A percentile compares a stretch with the other conserved stretches of the same genome.
Evolutionary conservation across 2,329 filamentous ascomycete species (phyloP).

Genomic region (Sporothrix inflata): DNA sequence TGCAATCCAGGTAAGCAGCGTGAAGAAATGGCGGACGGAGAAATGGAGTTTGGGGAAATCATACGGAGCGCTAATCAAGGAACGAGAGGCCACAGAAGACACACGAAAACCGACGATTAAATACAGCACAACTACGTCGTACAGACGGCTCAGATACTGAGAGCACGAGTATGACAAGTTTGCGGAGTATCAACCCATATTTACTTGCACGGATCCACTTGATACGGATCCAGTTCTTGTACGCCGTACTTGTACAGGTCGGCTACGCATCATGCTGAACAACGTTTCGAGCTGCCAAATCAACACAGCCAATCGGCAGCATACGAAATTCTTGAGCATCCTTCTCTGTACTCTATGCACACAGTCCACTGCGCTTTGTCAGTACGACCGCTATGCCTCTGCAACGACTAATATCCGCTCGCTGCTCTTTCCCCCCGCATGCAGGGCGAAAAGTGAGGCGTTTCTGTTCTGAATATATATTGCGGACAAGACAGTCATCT

Average conservation of each 20-base stretch:
- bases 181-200: background rate
- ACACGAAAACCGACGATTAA: constrained; percentile 5
- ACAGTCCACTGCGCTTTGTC: background rate
- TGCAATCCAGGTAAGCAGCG: background rate
- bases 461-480: background rate
- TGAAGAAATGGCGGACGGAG: background rate
- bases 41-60: background rate
- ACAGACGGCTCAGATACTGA: background rate
- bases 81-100: background rate
- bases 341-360: background rate
- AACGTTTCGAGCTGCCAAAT: constrained; percentile 7
- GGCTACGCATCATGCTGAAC: background rate
- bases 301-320: constrained; percentile 6
- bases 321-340: background rate
- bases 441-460: background rate
- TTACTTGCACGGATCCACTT: background rate
- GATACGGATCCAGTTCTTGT: background rate
- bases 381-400: background rate
- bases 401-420: background rate
- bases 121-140: background rate
- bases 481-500: background rate
- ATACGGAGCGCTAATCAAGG: background rate
- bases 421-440: background rate
- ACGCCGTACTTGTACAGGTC: background rate
- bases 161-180: constrained; percentile 7